Evolutionary conservation across 129 eudicot genomes (phyloP).

Genomic region (Lactuca sativa): DNA sequence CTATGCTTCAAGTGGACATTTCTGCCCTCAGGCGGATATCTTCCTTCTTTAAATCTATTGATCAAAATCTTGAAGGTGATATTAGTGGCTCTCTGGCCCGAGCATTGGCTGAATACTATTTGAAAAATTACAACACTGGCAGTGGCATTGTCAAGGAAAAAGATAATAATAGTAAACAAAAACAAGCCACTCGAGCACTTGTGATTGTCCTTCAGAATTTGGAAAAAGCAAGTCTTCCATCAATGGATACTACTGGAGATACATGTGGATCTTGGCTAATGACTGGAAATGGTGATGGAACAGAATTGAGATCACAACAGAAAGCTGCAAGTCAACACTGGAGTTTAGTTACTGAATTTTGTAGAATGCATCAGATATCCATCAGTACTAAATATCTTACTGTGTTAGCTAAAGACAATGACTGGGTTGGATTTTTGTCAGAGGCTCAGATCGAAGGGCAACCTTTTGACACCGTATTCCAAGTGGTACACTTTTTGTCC

Average conservation of each 20-base stretch:
- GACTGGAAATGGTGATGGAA: conserved; percentile 79
- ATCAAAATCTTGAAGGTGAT: conserved; percentile 53
- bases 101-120: conserved; percentile 82
- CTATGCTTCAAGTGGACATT: conserved; percentile 70
- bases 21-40: conserved; percentile 86
- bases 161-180: conserved; percentile 29
- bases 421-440: conserved; percentile 91
- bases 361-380: conserved; percentile 87
- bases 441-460: conserved; percentile 93
- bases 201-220: conserved; percentile 82
- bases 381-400: conserved; percentile 77
- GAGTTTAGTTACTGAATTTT: conserved; percentile 79
- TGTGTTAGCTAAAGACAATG: conserved; percentile 83
- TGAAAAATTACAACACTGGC: conserved; percentile 49
- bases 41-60: conserved; percentile 60
- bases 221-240: conserved; percentile 88
- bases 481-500: conserved; percentile 59
- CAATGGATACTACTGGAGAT: conserved; percentile 43
- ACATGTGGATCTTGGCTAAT: conserved; percentile 93
- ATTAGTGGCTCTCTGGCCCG: conserved; percentile 79
- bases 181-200: conserved; percentile 63
- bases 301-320: conserved; percentile 82
- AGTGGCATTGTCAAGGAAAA: conserved; percentile 37
- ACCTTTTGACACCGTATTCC: conserved; percentile 65
- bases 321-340: conserved; percentile 91